These are phyloP conservation scores for Pythium utonaiense DNA, from an alignment of 352 stramenopile species.

Conservation along the genomic window DNA sequence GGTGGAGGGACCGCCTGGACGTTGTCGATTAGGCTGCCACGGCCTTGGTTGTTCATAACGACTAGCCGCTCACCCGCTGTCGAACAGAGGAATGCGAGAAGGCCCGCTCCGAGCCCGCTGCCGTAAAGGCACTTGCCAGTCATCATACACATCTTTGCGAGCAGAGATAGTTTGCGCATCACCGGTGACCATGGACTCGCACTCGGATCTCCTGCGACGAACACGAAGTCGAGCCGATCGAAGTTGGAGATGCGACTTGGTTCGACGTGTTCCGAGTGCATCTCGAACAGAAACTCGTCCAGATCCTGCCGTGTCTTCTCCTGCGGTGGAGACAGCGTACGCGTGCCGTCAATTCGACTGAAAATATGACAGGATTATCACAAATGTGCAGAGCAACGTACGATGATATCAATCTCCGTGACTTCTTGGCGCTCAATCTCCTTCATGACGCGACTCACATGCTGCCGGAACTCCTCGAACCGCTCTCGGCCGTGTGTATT, in stretches of 20 bases:
- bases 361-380: background rate
- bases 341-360: no score
- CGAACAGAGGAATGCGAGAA: conserved; percentile 68
- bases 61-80: conserved; percentile 61
- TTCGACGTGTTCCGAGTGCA: conserved; percentile 65
- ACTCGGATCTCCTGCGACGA: conserved; percentile 66
- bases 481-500: conserved; percentile 41
- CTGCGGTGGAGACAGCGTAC: no score
- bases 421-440: conserved; percentile 64
- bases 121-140: conserved; percentile 81
- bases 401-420: conserved; percentile 55
- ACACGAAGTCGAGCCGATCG: conserved; percentile 77
- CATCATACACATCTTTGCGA: conserved; percentile 88
- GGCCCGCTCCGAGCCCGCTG: conserved; percentile 46
- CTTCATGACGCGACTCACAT: conserved; percentile 42
- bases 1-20: conserved; percentile 40
- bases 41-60: conserved; percentile 62
- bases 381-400: conserved; percentile 19
- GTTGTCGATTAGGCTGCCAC: conserved; percentile 39
- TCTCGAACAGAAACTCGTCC: conserved; percentile 74
- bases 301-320: conserved; percentile 59
- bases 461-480: conserved; percentile 49
- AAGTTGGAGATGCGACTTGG: conserved; percentile 73
- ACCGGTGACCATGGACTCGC: conserved; percentile 55
- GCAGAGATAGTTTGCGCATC: conserved; percentile 56